These are phyloP conservation scores for Polytolypa hystricis DNA, from an alignment of 2,329 filamentous ascomycete species.

Conservation along the genomic window DNA sequence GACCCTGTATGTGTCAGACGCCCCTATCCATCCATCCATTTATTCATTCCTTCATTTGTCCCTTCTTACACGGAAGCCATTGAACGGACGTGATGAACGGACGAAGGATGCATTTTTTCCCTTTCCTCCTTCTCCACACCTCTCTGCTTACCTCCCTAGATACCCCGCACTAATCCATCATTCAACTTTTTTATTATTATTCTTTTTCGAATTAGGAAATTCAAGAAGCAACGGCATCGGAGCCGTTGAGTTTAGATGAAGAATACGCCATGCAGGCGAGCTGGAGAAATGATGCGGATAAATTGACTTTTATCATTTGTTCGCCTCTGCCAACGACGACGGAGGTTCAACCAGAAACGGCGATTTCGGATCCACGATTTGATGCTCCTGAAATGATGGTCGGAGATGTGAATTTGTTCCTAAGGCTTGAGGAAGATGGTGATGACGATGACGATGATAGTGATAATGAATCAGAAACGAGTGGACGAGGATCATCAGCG, in stretches of 20 bases:
- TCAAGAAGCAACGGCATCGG: conserved; percentile 75
- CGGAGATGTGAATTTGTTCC: conserved; percentile 72
- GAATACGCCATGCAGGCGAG: conserved; percentile 86
- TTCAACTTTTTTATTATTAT: too few relatives aligned
- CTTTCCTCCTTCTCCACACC: background rate
- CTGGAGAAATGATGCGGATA: conserved; percentile 73
- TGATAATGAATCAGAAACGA: conserved; percentile 12
- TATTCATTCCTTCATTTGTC: too few relatives aligned
- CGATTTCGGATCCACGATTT: conserved; percentile 30
- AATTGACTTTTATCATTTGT: conserved; percentile 85
- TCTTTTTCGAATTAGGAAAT: too few relatives aligned
- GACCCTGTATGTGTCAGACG: conserved; percentile 51
- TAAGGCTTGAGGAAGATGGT: conserved; percentile 49
- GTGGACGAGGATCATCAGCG: background rate
- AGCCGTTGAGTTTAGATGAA: conserved; percentile 65
- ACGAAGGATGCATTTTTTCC: too few relatives aligned
- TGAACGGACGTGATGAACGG: too few relatives aligned
- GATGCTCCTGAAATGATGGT: conserved; percentile 52
- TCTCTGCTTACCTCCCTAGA: conserved; percentile 8
- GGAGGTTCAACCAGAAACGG: background rate
- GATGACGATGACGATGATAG: conserved; percentile 27
- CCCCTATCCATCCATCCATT: conserved; percentile 1
- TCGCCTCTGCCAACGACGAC: conserved; percentile 26
- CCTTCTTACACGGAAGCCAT: too few relatives aligned
- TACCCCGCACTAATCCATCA: conserved; percentile 3